Evolutionary conservation across 1,284 basidiomycete species (phyloP).

Genomic region (Sporisorium graminicola): DNA sequence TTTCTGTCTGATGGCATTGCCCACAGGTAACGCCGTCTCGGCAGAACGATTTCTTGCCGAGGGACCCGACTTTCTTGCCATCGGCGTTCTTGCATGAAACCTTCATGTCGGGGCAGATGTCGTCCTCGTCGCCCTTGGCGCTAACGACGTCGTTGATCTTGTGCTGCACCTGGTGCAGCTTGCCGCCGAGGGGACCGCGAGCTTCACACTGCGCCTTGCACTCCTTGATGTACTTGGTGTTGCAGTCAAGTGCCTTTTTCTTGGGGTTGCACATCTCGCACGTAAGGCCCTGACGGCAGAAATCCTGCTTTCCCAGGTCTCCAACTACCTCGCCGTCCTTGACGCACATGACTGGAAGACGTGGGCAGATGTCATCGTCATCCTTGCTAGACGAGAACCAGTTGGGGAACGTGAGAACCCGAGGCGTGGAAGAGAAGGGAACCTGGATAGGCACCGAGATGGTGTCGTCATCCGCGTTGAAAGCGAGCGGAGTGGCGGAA

Average conservation of each 20-base stretch:
- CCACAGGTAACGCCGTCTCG: constrained; percentile 42
- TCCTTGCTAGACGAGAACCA: constrained; percentile 38
- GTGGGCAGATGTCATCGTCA: constrained; percentile 47
- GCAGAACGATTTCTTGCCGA: constrained; percentile 55
- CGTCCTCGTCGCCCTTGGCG: constrained; percentile 36
- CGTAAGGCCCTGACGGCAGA: constrained; percentile 33
- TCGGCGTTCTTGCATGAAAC: constrained; percentile 46
- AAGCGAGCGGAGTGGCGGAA: constrained; percentile 29
- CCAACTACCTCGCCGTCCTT: constrained; percentile 49
- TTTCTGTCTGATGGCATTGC: constrained; percentile 51
- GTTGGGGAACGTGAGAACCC: constrained; percentile 43
- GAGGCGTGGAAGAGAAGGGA: constrained; percentile 33
- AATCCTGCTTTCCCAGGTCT: constrained; percentile 47
- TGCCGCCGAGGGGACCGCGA: constrained; percentile 52
- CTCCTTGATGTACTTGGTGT: constrained; percentile 46
- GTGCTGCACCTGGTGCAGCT: constrained; percentile 5
- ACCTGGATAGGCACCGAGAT: constrained; percentile 54
- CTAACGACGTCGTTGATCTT: background rate
- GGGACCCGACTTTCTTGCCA: constrained; percentile 42
- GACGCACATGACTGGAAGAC: constrained; percentile 40
- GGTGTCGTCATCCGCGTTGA: constrained; percentile 37
- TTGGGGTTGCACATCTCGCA: constrained; percentile 42
- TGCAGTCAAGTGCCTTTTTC: constrained; percentile 53
- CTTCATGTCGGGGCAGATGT: constrained; percentile 55
- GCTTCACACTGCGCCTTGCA: constrained; percentile 42